Conservation (phyloP, 495 filamentous ascomycete species). For the Aspergillus kassunensis region DNA sequence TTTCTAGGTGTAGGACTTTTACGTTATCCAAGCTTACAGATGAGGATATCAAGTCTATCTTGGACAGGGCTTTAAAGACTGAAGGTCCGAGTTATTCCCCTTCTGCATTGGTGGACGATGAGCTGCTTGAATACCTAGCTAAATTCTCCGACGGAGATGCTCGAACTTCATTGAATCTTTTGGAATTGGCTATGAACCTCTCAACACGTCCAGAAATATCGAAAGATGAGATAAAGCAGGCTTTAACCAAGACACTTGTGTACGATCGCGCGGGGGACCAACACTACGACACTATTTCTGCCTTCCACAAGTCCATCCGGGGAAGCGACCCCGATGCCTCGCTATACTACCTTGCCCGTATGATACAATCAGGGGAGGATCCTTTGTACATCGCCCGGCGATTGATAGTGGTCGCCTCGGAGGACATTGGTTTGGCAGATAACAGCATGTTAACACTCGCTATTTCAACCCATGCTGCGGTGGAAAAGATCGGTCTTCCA, state of each 20-base stretch:
- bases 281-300: conserved; percentile 92
- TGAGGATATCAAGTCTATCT: conserved; percentile 65
- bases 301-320: conserved; percentile 93
- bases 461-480: conserved; percentile 76
- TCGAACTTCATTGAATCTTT: conserved; percentile 83
- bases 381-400: conserved; percentile 87
- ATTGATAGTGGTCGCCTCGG: conserved; percentile 86
- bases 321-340: conserved; percentile 82
- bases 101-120: conserved; percentile 65
- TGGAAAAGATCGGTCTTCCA: conserved; percentile 88
- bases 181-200: conserved; percentile 76
- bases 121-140: conserved; percentile 75
- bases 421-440: conserved; percentile 90
- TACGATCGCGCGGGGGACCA: conserved; percentile 95
- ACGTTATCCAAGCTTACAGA: conserved; percentile 71
- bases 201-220: conserved; percentile 50
- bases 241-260: conserved; percentile 83
- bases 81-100: conserved; percentile 55
- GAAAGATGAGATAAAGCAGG: conserved; percentile 66
- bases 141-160: conserved; percentile 89
- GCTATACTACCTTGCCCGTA: conserved; percentile 89
- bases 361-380: conserved; percentile 96
- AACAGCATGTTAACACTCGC: conserved; percentile 80
- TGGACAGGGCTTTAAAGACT: conserved; percentile 64
- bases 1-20: conserved; percentile 88